Base-by-base conservation (phyloP, 73 alveolate species). In the Breviolum minutum region DNA sequence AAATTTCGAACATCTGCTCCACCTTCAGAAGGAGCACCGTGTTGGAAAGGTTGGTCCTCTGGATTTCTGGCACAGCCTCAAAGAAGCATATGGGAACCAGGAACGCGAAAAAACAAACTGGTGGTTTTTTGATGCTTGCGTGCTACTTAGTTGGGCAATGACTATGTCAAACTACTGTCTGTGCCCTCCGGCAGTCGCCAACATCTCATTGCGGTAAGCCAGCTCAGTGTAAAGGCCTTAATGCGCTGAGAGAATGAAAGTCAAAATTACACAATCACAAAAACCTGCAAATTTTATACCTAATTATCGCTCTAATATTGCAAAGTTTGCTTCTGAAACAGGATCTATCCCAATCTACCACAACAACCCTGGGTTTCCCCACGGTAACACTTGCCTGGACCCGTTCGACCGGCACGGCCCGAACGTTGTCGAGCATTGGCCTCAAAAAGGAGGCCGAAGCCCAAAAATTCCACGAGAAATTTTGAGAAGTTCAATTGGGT, bases 371-470 rank as follows among this genome's bases (percentile, higher is more conserved):
- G 26, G 12, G 84, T 22, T 29, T 24, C 61, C 61, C 79, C 19
- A 68, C 99, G 99, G 97, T 99, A 99, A 83, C 99, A 99, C 94
- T 99, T 99, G 89, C 99, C 99, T 8, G 99, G 99, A 13, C 99
- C 99, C 6, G 99, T 99, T 84, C 99, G 99, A 10, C 99, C 99
- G 6, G 99, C 99, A n/a, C 99, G 99, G 27, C 99, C 99, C 7
- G 99, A 99, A 92, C 99, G 99, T 99, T 99, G 99, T 95, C 99
- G 99, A 2, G 99, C 99, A 82, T 99, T 99, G 10, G 99, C 99
- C 99, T 99, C 99, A 69, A 99, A 99, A 96, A 12, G n/a, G n/a
- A n/a, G n/a, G n/a, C n/a, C n/a, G n/a, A n/a, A n/a, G n/a, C n/a
- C n/a, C n/a, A 77, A 29, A 30, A 16, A 77, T 12, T 22, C 7